These are phyloP conservation scores for Scytalidium sp. DNA, from an alignment of 2,329 filamentous ascomycete genomes.

Conservation along the genomic window DNA sequence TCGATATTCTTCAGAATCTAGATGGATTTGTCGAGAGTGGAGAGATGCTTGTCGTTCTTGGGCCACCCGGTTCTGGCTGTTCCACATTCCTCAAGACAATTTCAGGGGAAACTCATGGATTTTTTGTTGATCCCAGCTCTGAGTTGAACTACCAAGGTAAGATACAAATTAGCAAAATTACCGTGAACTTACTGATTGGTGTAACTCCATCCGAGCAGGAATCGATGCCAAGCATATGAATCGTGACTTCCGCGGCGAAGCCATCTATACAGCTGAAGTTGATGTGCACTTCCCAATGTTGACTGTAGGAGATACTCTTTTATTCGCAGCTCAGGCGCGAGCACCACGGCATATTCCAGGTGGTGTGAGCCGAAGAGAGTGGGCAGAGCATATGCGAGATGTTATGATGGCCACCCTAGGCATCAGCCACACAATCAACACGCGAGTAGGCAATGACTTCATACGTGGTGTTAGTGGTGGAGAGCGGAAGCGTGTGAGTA, in stretches of 20 bases:
- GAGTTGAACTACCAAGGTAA: slow-evolving; percentile 58
- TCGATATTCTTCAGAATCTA: slow-evolving; percentile 54
- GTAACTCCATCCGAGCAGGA: slow-evolving; percentile 27
- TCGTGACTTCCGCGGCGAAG: slow-evolving; percentile 53
- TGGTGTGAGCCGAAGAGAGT: slow-evolving; percentile 55
- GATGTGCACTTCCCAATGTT: slow-evolving; percentile 73
- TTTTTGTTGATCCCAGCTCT: slow-evolving; percentile 47
- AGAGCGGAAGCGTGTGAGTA: slow-evolving; percentile 74
- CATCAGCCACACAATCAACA: slow-evolving; percentile 66
- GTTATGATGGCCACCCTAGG: slow-evolving; percentile 70
- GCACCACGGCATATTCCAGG: slow-evolving; percentile 60
- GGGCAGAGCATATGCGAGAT: slow-evolving; percentile 35
- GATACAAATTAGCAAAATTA: slow-evolving; percentile 31
- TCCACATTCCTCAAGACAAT: slow-evolving; percentile 60
- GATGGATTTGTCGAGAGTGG: slow-evolving; percentile 60
- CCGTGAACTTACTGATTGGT: slow-evolving; percentile 32
- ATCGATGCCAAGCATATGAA: slow-evolving; percentile 50
- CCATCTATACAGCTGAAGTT: slow-evolving; percentile 72
- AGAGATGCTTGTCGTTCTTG: slow-evolving; percentile 65
- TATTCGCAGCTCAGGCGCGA: slow-evolving; percentile 66
- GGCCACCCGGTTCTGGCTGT: slow-evolving; percentile 59
- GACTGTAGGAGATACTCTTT: slow-evolving; percentile 70
- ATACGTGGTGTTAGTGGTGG: slow-evolving; percentile 65
- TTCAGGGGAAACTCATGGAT: slow-evolving; percentile 48
- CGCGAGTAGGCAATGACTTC: slow-evolving; percentile 70